These are phyloP conservation scores for Nannochloropsis oceanica DNA, from an alignment of 108 stramenopile species.

Conservation along the genomic window DNA sequence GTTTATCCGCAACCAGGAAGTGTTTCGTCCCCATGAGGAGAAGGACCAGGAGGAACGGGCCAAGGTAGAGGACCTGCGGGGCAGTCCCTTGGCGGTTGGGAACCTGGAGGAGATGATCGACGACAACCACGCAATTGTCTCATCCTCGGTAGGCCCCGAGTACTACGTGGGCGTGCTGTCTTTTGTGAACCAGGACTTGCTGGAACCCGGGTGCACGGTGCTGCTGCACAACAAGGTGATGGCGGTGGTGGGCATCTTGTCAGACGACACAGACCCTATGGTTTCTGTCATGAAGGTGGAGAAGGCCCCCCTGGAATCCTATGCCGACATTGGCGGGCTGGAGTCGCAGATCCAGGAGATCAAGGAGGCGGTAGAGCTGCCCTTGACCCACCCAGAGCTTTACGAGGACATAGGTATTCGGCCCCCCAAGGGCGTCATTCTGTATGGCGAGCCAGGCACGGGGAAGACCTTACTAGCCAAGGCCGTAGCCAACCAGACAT, in stretches of 20 bases:
- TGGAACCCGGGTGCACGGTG: slow-evolving; percentile 93
- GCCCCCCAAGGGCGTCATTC: slow-evolving; percentile 91
- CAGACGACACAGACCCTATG: slow-evolving; percentile 95
- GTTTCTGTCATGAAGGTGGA: slow-evolving; percentile 99
- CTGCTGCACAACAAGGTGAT: slow-evolving; percentile 95
- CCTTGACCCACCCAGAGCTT: slow-evolving; percentile 94
- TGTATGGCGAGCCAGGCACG: slow-evolving; percentile 95
- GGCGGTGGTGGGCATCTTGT: slow-evolving; percentile 91
- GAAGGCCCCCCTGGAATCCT: slow-evolving; percentile 91
- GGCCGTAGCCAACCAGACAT: slow-evolving; percentile 97
- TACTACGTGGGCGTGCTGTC: slow-evolving; percentile 96
- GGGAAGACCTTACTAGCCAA: slow-evolving; percentile 96
- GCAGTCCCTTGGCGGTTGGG: slow-evolving; percentile 83
- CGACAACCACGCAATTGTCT: slow-evolving; percentile 98
- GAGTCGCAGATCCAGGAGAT: slow-evolving; percentile 99
- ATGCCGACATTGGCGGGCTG: slow-evolving; percentile 95
- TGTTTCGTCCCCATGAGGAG: slow-evolving; percentile 81
- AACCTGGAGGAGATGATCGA: slow-evolving; percentile 98
- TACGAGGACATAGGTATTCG: slow-evolving; percentile 97
- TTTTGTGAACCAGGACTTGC: slow-evolving; percentile 93
- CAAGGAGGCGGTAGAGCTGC: slow-evolving; percentile 98
- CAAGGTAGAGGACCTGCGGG: slow-evolving; percentile 97
- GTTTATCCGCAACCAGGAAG: slow-evolving; percentile 97
- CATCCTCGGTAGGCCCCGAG: slow-evolving; percentile 84
- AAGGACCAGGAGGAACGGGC: slow-evolving; percentile 71